Conservation (phyloP, 2,329 filamentous ascomycete genomes). For the Dactylellina cionopaga region DNA sequence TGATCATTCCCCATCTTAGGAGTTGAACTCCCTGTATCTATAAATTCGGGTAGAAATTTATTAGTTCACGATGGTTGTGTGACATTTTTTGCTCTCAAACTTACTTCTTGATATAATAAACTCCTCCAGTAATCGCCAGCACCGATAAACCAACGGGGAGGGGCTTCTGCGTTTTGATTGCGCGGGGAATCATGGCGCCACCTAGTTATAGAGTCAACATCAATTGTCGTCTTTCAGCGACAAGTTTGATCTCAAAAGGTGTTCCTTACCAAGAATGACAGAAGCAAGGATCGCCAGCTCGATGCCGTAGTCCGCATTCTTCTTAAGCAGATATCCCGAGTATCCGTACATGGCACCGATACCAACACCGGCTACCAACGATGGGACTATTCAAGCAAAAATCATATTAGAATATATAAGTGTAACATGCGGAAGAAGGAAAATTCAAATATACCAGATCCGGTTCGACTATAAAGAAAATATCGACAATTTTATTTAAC, state of each 20-base stretch:
- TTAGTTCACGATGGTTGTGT: not conserved
- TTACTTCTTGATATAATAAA: conserved; percentile 52
- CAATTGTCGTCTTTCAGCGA: not conserved
- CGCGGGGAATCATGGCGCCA: conserved; percentile 84
- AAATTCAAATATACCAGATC: conserved; percentile 68
- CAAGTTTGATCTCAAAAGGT: not conserved
- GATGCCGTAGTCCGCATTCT: conserved; percentile 79
- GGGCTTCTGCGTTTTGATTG: conserved; percentile 83
- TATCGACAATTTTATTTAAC: not conserved
- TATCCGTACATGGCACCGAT: conserved; percentile 83
- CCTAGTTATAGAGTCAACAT: conserved; percentile 55
- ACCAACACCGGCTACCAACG: conserved; percentile 81
- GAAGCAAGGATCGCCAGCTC: conserved; percentile 91
- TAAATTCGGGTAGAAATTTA: not conserved
- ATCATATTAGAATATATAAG: not conserved
- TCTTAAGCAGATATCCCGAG: conserved; percentile 81
- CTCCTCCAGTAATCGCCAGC: conserved; percentile 76
- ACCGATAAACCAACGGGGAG: conserved; percentile 82
- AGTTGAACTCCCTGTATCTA: conserved; percentile 45
- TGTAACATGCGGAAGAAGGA: not conserved
- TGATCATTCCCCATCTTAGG: conserved; percentile 7
- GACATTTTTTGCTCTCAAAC: not conserved
- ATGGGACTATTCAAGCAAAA: conserved; percentile 66
- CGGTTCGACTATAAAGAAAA: conserved; percentile 68
- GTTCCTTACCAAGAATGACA: conserved; percentile 71